These are phyloP conservation scores for Poterioochromonas sp. DNA, from an alignment of 352 stramenopile species.

Conservation along the genomic window DNA sequence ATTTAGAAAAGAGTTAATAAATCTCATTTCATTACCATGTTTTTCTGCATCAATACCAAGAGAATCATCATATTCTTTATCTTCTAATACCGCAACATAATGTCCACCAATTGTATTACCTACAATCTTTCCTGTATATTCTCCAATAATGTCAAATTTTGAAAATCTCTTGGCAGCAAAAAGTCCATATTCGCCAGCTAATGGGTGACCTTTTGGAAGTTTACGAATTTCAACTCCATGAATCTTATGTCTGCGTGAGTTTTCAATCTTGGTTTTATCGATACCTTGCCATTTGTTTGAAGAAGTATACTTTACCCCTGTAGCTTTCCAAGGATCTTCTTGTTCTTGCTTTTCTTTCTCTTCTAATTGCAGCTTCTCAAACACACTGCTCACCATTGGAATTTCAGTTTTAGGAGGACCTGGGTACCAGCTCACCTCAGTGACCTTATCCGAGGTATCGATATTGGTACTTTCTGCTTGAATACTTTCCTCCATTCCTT, in stretches of 20 bases:
- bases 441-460: no score
- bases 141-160: conserved; percentile 22
- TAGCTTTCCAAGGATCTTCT: no score
- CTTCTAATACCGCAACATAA: conserved; percentile 26
- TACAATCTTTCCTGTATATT: conserved; percentile 20
- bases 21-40: conserved; percentile 21
- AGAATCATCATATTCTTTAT: conserved; percentile 26
- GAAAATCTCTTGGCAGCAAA: conserved; percentile 11
- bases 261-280: neutral
- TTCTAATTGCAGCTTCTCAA: no score
- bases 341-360: no score
- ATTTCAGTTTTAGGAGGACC: no score
- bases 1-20: conserved; percentile 26
- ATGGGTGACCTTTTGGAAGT: neutral
- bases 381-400: no score
- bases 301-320: neutral
- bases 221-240: conserved; percentile 19
- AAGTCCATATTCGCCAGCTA: conserved; percentile 14
- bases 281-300: neutral
- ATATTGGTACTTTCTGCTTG: no score
- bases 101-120: neutral
- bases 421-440: no score
- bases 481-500: no score
- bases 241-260: neutral
- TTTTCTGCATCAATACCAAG: conserved; percentile 25